Base-by-base conservation (phyloP, 768 basidiomycete genomes). In the Kwoniella mangroviensis region DNA sequence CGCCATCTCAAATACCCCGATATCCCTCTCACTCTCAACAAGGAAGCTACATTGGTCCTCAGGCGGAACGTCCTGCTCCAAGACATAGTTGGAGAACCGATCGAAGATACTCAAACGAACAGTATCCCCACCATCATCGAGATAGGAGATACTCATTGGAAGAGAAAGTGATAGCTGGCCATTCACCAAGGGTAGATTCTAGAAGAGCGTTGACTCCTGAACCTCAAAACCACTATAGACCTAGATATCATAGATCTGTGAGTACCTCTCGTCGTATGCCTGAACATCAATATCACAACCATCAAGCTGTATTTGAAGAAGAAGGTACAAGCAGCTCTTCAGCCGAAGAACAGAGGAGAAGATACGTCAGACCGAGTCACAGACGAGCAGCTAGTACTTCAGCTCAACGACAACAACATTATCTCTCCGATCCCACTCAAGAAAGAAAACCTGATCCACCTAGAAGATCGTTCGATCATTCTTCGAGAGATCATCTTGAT, bases 301-400 rank as follows among this genome's bases (percentile, higher is more conserved):
- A 24, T 53, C 24, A 59, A 28, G 24, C 57, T 43, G 45, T 26
- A 3, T 41, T 45, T 19, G 56, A 34, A 11, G 65, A 59, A 41
- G 65, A 65, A n/a, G n/a, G 58, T 21, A 42, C 28, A 11, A 56
- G 28, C 19, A 34, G 63, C 4, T 65, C 63, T 21, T 40, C 52
- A n/a, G 41, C 56, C 12, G 65, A 49, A 22, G 65, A 58, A 59
- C 41, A 21, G 15, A 15, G 24, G 13, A 42, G 3, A 40, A 56
- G 43, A 21, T 53, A 52, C 66, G 28, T 9, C 15, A 45, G 58
- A 59, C 66, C 66, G 1, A 19, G n/a, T 4, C 58, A 67, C 22
- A 24, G 21, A 45, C 43, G 66, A 40, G 43, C 66, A n/a, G 66
- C 58, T 12, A 67, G 66, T 54, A 67, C 65, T 55, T 66, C 65